These are phyloP conservation scores for Akebia trifoliata DNA, from an alignment of 164 flowering plant species.

Conservation along the genomic window DNA sequence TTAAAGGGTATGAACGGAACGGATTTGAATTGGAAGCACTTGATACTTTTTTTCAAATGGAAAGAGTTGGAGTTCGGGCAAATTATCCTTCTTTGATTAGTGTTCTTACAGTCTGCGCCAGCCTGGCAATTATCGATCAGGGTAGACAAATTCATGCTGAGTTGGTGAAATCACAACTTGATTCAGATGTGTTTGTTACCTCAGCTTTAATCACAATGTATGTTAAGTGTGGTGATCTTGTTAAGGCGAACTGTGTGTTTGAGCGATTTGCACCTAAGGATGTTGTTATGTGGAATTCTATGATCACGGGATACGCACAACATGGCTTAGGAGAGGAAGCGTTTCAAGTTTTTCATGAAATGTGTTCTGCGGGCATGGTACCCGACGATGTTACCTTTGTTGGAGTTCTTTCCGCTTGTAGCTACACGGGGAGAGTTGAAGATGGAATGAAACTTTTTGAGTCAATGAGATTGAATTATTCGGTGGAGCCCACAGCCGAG, in stretches of 20 bases:
- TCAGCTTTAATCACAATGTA: conserved; percentile 72
- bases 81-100: conserved; percentile 12
- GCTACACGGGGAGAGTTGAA: conserved; percentile 62
- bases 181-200: conserved; percentile 49
- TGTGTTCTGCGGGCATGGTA: conserved; percentile 36
- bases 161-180: conserved; percentile 42
- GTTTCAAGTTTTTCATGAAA: conserved; percentile 46
- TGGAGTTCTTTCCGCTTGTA: conserved; percentile 77
- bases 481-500: conserved; percentile 47
- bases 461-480: conserved; percentile 47
- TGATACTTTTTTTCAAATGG: conserved; percentile 9
- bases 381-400: conserved; percentile 69
- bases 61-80: conserved; percentile 5
- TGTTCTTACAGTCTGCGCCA: conserved; percentile 64
- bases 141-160: conserved; percentile 69
- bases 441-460: conserved; percentile 61
- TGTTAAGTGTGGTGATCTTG: conserved; percentile 64
- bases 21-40: conserved; percentile 16
- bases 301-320: conserved; percentile 74
- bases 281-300: conserved; percentile 82
- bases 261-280: conserved; percentile 52
- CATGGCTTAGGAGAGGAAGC: conserved; percentile 73
- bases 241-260: conserved; percentile 50
- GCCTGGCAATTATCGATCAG: conserved; percentile 59
- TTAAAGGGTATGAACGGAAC: conserved; percentile 13